A percentile compares a stretch with the other conserved stretches of the same genome.
These are phyloP conservation scores for Dimocarpus longan DNA, from an alignment of 345 rosid species.

Conservation along the genomic window DNA sequence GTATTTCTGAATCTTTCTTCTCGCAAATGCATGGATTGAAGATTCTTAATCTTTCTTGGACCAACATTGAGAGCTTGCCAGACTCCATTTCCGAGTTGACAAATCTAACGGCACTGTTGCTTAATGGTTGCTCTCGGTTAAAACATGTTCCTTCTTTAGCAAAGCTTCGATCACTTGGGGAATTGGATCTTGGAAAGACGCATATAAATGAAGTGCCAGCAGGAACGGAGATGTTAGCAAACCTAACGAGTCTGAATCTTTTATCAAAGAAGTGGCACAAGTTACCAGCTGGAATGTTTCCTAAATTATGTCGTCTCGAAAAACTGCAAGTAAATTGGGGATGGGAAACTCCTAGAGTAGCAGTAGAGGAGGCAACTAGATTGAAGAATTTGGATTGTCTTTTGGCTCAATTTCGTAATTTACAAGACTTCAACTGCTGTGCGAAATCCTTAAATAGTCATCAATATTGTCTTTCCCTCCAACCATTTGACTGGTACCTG, in stretches of 20 bases:
- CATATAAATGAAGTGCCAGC: not conserved
- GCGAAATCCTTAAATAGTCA: not conserved
- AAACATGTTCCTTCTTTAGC: constrained; percentile 4
- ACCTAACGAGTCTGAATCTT: constrained; percentile 26
- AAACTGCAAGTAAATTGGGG: not conserved
- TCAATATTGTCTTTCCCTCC: not conserved
- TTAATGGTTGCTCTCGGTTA: not conserved
- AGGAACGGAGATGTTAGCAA: constrained; percentile 1
- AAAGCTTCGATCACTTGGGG: not conserved
- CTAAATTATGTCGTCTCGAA: not conserved
- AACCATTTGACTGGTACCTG: not conserved
- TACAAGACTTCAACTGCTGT: not conserved
- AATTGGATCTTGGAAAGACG: not conserved
- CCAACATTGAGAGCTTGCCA: not conserved
- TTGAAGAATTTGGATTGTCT: constrained; percentile 13
- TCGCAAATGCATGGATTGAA: constrained; percentile 5
- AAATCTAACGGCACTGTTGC: constrained; percentile 11
- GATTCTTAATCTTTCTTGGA: constrained; percentile 22
- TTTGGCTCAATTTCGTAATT: not conserved
- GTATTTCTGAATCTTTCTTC: constrained; percentile 20
- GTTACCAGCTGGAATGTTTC: constrained; percentile 20
- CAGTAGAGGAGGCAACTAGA: constrained; percentile 8
- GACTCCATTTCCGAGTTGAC: constrained; percentile 7
- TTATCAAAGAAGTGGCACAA: not conserved
- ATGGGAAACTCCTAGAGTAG: not conserved